A percentile compares a stretch with the other conserved stretches of the same genome.
Conservation (phyloP, 2,329 filamentous ascomycete genomes). For the Sclerotinia glacialis region DNA sequence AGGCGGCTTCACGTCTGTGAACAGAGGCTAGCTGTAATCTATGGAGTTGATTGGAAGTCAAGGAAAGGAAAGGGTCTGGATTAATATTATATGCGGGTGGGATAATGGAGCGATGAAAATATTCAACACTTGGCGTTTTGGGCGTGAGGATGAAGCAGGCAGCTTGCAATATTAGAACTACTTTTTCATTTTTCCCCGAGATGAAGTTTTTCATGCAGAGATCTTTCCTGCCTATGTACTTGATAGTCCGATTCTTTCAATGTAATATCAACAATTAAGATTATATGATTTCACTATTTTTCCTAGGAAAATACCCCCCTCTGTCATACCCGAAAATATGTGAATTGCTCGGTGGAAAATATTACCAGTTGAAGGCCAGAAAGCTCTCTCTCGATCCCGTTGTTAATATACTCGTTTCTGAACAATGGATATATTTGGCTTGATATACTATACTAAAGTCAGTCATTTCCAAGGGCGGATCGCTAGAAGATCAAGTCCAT, state of each 20-base stretch:
- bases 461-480: too few species aligned
- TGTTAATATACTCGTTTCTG: too few species aligned
- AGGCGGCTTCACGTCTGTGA: constrained; percentile 38
- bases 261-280: constrained; percentile 14
- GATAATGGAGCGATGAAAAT: constrained; percentile 6
- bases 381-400: too few species aligned
- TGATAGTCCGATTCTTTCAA: background rate
- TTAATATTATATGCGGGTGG: background rate
- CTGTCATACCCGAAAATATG: background rate
- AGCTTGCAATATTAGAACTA: constrained; percentile 14
- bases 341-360: background rate
- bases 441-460: too few species aligned
- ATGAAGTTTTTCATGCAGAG: background rate
- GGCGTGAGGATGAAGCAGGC: background rate
- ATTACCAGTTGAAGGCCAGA: too few species aligned
- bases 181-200: background rate
- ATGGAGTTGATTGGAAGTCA: constrained; percentile 17
- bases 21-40: constrained; percentile 26
- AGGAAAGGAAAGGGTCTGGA: constrained; percentile 12
- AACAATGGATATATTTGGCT: too few species aligned
- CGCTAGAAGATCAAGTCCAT: too few species aligned
- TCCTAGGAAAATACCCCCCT: too few species aligned
- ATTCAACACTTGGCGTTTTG: constrained; percentile 10
- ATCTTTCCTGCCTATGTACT: background rate
- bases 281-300: background rate